Conservation (phyloP, 257 asterid species). For the Solanum corneliomulleri region DNA sequence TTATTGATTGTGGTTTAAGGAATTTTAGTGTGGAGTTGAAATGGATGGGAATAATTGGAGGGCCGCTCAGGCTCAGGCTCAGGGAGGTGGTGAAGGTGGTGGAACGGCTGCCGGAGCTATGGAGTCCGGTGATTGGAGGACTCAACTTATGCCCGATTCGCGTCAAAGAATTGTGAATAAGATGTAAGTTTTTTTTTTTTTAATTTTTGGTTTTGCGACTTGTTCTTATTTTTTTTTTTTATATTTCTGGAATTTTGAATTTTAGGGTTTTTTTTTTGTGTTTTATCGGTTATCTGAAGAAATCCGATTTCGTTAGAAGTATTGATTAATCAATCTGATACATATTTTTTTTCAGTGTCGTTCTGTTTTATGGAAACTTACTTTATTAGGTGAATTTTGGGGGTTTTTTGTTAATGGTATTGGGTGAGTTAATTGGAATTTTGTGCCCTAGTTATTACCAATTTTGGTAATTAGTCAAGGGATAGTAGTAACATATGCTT, state of each 20-base stretch:
- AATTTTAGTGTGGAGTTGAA: background rate
- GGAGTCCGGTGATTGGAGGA: constrained; percentile 71
- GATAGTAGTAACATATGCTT: background rate
- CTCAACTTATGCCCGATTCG: constrained; percentile 48
- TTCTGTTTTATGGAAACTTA: background rate
- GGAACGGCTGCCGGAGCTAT: constrained; percentile 6
- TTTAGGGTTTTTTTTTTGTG: background rate
- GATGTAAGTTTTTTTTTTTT: constrained; percentile 19
- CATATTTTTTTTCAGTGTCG: background rate
- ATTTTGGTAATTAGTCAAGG: background rate
- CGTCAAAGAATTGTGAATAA: constrained; percentile 68
- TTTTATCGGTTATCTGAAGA: background rate
- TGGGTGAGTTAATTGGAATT: background rate
- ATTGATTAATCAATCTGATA: background rate
- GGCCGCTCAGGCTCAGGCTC: constrained; percentile 40
- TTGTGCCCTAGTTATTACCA: background rate
- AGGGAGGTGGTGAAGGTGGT: constrained; percentile 27
- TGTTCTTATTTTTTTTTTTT: background rate
- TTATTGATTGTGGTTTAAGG: background rate
- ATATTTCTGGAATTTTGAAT: background rate
- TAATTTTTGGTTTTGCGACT: background rate
- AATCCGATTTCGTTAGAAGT: background rate
- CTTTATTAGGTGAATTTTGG: background rate
- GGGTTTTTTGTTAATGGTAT: background rate
- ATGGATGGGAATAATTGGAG: constrained; percentile 62